Evolutionary conservation across 176 grass and related monocot species (phyloP).

Genomic region (Pontederia crassipes): DNA sequence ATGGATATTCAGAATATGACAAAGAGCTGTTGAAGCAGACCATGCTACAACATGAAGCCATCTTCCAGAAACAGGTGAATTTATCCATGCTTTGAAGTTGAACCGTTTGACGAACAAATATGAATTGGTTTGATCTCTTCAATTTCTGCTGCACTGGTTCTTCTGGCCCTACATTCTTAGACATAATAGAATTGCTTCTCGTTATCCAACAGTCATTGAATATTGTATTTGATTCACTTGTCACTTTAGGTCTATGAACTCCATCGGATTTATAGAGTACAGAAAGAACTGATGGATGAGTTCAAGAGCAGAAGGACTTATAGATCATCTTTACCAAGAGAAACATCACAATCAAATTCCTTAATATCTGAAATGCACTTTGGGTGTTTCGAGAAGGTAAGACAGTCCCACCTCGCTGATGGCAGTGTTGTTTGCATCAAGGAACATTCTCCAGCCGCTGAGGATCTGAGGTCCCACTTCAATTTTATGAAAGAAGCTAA

Average conservation of each 20-base stretch:
- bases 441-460: neutral
- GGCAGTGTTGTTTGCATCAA: neutral
- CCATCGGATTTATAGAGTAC: conserved; percentile 66
- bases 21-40: conserved; percentile 66
- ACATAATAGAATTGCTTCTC: too few species aligned
- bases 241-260: conserved; percentile 58
- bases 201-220: too few species aligned
- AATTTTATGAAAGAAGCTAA: neutral
- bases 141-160: too few species aligned
- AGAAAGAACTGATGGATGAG: conserved; percentile 60
- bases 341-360: conserved; percentile 25
- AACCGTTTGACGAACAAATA: neutral
- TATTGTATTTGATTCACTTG: conserved; percentile 5
- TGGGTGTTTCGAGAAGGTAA: conserved; percentile 18
- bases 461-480: neutral
- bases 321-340: conserved; percentile 19
- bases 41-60: conserved; percentile 76
- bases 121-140: too few species aligned
- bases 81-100: too few species aligned
- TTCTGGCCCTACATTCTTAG: too few species aligned
- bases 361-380: conserved; percentile 33
- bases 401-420: conserved; percentile 2
- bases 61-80: conserved; percentile 63
- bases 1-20: conserved; percentile 36
- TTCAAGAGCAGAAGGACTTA: conserved; percentile 25